Evolutionary conservation across 2,329 filamentous ascomycete genomes (phyloP), one percentile per base, ranked within the genome.

Genomic region (Hymenoscyphus albidus): DNA sequence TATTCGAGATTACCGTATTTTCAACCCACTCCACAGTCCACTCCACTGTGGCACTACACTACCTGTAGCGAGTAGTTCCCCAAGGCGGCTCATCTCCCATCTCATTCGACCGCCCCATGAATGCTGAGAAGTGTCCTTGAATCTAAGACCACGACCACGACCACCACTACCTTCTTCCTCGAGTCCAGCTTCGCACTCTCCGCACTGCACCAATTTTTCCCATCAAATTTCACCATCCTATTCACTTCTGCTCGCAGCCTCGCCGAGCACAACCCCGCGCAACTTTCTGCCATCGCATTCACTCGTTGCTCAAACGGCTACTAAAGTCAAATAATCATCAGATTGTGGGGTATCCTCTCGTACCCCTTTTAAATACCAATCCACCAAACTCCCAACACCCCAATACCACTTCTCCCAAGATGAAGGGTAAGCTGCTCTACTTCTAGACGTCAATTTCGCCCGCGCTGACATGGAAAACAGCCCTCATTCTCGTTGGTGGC

Each of bases 401-500:
- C 14, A 44, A 31, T 22, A 42, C 32, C 51, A 56, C 60, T 57
- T 57, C 18, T 40, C 44, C 31, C 61, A 62, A 58, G 14, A 62
- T 62, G 61, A 62, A 62, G 35, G 62, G 55, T 59, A 55, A 9
- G 61, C 13, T 48, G 3, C 18, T 22, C 10, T 16, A 10, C 7
- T 42, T 56, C 27, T 6, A 27, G 31, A 7, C 3, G 4, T 42
- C 51, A 51, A 31, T 54, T 58, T 39, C 3, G 22, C 44, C 5
- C 16, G 18, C 63, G 59, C 70, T 75, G 66, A 75, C 63, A 62
- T 66, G 39, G 13, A 35, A 2, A 31, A 55, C 42, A 97, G 93
- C 93, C 82, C 90, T 97, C 78, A 97, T 97, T 89, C 93, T 98
- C 78, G 95, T 98, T 80, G 95, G 95, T 82, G 95, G 94, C 80